Evolutionary conservation across 2,329 filamentous ascomycete species (phyloP).

Genomic region (Fusarium chaquense): DNA sequence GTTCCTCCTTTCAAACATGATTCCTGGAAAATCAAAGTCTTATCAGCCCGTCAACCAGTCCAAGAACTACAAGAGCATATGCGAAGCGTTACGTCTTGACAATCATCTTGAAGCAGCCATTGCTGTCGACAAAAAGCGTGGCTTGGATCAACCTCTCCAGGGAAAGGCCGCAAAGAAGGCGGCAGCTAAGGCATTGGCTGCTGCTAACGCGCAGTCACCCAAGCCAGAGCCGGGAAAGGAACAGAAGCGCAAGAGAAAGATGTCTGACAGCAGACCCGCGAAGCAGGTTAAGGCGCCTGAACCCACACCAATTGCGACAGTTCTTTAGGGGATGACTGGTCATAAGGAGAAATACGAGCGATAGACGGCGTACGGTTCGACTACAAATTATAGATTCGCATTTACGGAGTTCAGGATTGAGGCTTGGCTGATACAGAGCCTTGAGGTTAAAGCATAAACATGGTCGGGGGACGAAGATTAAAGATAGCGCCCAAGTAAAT

Average conservation of each 20-base stretch:
- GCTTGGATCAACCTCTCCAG: constrained; percentile 64
- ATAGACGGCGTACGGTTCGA: constrained; percentile 16
- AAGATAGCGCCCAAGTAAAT: background rate
- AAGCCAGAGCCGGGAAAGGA: constrained; percentile 52
- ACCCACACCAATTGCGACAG: constrained; percentile 40
- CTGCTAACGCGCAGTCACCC: constrained; percentile 62
- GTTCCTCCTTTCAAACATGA: constrained; percentile 85
- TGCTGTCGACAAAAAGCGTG: constrained; percentile 73
- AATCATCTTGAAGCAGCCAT: constrained; percentile 73
- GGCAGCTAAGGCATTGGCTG: constrained; percentile 52
- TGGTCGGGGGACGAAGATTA: background rate
- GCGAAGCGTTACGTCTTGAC: constrained; percentile 73
- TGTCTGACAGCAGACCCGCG: constrained; percentile 52
- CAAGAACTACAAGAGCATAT: constrained; percentile 78
- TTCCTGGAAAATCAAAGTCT: constrained; percentile 79
- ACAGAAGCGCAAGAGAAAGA: constrained; percentile 51
- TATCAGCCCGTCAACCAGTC: constrained; percentile 72
- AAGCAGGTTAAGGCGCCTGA: constrained; percentile 42
- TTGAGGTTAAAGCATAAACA: constrained; percentile 1
- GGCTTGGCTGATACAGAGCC: constrained; percentile 10
- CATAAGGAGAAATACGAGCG: background rate
- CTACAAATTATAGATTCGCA: constrained; percentile 26
- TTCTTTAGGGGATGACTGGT: constrained; percentile 5
- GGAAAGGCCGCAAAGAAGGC: constrained; percentile 54
- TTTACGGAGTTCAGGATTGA: constrained; percentile 41